Base-by-base conservation (phyloP, 305 asterid species). In the Fraxinus dipetala region DNA sequence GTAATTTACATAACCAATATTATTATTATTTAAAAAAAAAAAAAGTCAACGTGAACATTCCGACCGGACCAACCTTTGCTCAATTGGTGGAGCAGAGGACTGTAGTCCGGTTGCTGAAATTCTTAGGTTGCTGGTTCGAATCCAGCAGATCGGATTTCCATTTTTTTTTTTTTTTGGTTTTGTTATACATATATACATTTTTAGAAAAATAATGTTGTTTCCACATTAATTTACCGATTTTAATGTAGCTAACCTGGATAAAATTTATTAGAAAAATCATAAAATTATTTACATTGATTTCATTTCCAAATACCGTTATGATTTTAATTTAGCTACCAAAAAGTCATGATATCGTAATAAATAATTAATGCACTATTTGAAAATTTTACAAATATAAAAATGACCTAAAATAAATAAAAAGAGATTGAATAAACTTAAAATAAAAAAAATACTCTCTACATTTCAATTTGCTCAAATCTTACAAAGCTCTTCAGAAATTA, bases 61-160 rank as follows among this genome's bases (percentile, higher is more conserved):
- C 1, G 18, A 3, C n/a, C 3, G 5, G 5, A 3, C 18, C 6
- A 16, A 14, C 20, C 59, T 48, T 14, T 3, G 59, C 59, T 48
- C 20, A 48, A 0, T 13, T 48, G 7, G 59, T 1, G 16, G 20
- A 48, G 6, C 59, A 2, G 59, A 45, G 18, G 18, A 14, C 56
- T 45, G 5, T 45, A 45, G n/a, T 45, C 4, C 8, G 14, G 32
- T 36, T 31, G 76, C 45, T 32, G 93, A 6, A 40, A 93, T 95
- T 95, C 92, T 93, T 91, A 95, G 97, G 98, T 91, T 89, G 89
- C 94, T 93, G 95, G 94, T 92, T 93, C 94, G 93, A 93, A 88
- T 95, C 97, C 94, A 95, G 95, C 88, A 94, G 97, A 97, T 86
- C 94, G 93, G 97, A 95, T 0, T 16, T 40, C 5, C 0, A 6